These are phyloP conservation scores for Athelia sp. DNA, from an alignment of 1,284 basidiomycete species.

Conservation along the genomic window DNA sequence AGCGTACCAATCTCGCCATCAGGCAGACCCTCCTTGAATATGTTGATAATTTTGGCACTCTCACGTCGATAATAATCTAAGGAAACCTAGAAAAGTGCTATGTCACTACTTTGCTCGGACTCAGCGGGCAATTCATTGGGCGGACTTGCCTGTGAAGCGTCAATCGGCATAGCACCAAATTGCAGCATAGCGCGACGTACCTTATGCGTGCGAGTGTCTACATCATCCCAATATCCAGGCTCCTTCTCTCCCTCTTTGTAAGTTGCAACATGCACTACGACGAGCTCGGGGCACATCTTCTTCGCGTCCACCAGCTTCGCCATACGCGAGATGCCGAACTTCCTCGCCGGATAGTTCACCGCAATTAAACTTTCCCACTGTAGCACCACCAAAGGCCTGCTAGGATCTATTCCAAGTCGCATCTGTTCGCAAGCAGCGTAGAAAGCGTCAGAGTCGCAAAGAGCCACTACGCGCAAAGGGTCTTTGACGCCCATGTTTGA, in stretches of 20 bases:
- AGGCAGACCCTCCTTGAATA: slow-evolving; percentile 80
- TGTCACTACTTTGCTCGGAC: neutral
- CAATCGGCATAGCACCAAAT: neutral
- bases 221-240: slow-evolving; percentile 86
- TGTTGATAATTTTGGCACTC: slow-evolving; percentile 81
- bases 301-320: slow-evolving; percentile 76
- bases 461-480: slow-evolving; percentile 74
- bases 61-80: slow-evolving; percentile 93
- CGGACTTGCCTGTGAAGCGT: neutral
- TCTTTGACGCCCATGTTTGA: slow-evolving; percentile 62
- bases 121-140: neutral
- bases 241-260: slow-evolving; percentile 87
- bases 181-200: slow-evolving; percentile 33
- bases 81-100: slow-evolving; percentile 61
- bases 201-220: slow-evolving; percentile 90
- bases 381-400: slow-evolving; percentile 82
- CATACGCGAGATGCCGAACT: slow-evolving; percentile 85
- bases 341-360: slow-evolving; percentile 92
- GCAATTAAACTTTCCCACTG: slow-evolving; percentile 94
- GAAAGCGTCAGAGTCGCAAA: slow-evolving; percentile 93
- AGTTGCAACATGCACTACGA: slow-evolving; percentile 91
- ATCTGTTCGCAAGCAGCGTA: slow-evolving; percentile 91
- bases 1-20: slow-evolving; percentile 61
- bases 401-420: slow-evolving; percentile 69
- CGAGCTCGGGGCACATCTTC: slow-evolving; percentile 81